These are phyloP conservation scores for Catunica adiposa DNA, from an alignment of 2,329 filamentous ascomycete genomes.

Conservation along the genomic window DNA sequence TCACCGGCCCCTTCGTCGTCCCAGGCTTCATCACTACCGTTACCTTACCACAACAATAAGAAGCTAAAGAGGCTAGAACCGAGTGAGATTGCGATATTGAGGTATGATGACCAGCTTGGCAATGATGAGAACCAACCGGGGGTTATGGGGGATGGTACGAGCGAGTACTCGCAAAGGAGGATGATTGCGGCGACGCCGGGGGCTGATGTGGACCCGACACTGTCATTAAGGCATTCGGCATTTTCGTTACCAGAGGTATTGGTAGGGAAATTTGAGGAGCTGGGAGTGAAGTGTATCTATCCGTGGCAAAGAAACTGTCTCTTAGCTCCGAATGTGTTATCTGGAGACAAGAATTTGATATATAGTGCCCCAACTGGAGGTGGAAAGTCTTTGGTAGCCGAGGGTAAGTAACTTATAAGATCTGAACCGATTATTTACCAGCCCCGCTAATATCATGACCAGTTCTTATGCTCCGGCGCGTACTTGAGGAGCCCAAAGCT, in stretches of 20 bases:
- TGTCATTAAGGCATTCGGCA: constrained; percentile 43
- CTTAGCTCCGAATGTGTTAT: constrained; percentile 46
- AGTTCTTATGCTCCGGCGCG: constrained; percentile 55
- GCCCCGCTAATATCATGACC: constrained; percentile 3
- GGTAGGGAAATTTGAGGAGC: constrained; percentile 44
- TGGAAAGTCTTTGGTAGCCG: constrained; percentile 60
- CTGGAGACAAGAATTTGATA: constrained; percentile 52
- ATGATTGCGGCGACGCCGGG: constrained; percentile 37
- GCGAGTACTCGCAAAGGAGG: constrained; percentile 42
- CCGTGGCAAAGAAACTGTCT: constrained; percentile 67
- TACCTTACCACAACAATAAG: neutral
- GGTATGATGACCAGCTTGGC: constrained; percentile 7
- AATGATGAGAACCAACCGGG: constrained; percentile 14
- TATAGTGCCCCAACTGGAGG: constrained; percentile 67
- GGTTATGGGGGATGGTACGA: constrained; percentile 15
- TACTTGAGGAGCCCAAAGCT: constrained; percentile 44
- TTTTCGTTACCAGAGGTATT: constrained; percentile 47
- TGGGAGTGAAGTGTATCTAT: constrained; percentile 60
- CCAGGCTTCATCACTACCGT: neutral
- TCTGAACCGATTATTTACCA: neutral
- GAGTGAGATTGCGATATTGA: constrained; percentile 30
- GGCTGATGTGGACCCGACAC: constrained; percentile 32
- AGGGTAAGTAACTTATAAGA: constrained; percentile 25
- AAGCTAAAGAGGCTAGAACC: constrained; percentile 22
- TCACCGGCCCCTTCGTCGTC: neutral